Conservation (phyloP, 2,329 filamentous ascomycete genomes). For the Diaporthe ilicicola region DNA sequence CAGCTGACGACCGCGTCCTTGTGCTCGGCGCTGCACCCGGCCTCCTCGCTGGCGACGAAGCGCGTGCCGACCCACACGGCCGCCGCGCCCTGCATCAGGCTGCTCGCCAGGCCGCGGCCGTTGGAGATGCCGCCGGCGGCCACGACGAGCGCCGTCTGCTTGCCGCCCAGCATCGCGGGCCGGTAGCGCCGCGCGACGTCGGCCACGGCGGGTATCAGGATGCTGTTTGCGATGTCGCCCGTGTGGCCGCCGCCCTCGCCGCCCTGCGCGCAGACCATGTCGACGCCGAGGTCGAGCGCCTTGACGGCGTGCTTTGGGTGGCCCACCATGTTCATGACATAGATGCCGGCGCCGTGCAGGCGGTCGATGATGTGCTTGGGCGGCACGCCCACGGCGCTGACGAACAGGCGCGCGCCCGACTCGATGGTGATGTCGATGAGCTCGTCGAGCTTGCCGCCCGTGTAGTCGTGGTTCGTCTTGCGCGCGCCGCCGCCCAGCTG, state of each 20-base stretch:
- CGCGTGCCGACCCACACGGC: constrained; percentile 96
- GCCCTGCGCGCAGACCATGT: constrained; percentile 91
- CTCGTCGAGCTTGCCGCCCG: constrained; percentile 85
- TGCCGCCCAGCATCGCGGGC: constrained; percentile 73
- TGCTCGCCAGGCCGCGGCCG: constrained; percentile 80
- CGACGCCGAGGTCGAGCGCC: constrained; percentile 84
- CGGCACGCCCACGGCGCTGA: constrained; percentile 88
- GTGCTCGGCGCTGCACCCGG: constrained; percentile 81
- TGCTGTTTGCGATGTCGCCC: constrained; percentile 84
- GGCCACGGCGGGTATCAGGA: constrained; percentile 86
- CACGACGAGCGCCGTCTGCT: constrained; percentile 77
- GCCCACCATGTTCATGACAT: constrained; percentile 98
- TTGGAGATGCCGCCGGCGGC: constrained; percentile 90
- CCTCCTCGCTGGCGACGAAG: constrained; percentile 86
- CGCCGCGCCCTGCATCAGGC: constrained; percentile 85
- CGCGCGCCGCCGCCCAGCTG: constrained; percentile 86
- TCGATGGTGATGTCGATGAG: constrained; percentile 87
- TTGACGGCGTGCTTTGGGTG: constrained; percentile 91
- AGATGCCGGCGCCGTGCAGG: constrained; percentile 80
- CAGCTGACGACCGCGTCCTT: constrained; percentile 87
- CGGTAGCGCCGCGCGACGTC: constrained; percentile 80
- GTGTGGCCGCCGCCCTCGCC: constrained; percentile 95
- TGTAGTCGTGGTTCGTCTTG: constrained; percentile 96
- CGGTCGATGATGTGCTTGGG: constrained; percentile 76
- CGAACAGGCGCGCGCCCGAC: constrained; percentile 85